Percentiles rank a stretch among this genome's conserved stretches.
Evolutionary conservation across 2,329 filamentous ascomycete genomes (phyloP).

Genomic region (Xylariaceae sp.): DNA sequence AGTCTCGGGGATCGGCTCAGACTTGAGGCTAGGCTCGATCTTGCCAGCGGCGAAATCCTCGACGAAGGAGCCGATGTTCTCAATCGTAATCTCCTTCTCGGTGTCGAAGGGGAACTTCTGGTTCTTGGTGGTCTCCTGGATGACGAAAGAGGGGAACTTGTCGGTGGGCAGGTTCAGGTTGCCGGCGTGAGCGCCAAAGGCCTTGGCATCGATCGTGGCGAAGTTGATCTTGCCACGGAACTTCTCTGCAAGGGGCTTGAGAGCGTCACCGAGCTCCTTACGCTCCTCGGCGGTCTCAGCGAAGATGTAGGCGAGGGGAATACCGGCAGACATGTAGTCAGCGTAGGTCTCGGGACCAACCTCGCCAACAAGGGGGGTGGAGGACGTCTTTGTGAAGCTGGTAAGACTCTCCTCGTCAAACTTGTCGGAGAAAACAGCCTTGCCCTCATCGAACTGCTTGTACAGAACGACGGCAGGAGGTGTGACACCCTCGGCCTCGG

Average conservation of each 20-base stretch:
- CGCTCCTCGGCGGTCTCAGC: conserved; percentile 89
- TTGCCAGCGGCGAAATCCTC: conserved; percentile 81
- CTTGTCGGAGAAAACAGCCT: conserved; percentile 74
- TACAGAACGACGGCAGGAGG: conserved; percentile 86
- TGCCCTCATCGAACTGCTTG: conserved; percentile 97
- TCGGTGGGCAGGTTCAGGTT: conserved; percentile 97
- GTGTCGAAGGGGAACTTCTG: conserved; percentile 94
- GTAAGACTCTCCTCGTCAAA: conserved; percentile 77
- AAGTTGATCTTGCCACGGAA: conserved; percentile 96
- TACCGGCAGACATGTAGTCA: conserved; percentile 84
- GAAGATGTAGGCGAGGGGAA: conserved; percentile 97
- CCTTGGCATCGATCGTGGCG: conserved; percentile 90
- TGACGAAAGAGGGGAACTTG: conserved; percentile 95
- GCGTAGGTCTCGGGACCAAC: conserved; percentile 96
- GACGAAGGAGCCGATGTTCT: conserved; percentile 73
- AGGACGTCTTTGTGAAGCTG: conserved; percentile 75
- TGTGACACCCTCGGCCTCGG: conserved; percentile 84
- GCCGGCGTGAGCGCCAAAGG: conserved; percentile 87
- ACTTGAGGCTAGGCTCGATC: conserved; percentile 95
- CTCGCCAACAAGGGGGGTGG: conserved; percentile 89
- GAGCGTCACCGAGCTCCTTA: conserved; percentile 63
- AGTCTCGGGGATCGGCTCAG: conserved; percentile 88
- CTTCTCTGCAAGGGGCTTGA: conserved; percentile 86
- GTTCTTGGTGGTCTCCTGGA: conserved; percentile 93
- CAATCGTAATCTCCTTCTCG: conserved; percentile 67